Percentiles rank a stretch among this genome's conserved stretches.
Evolutionary conservation across 495 filamentous ascomycete species (phyloP).

Genomic region (Hyphodiscus hymeniophilus): DNA sequence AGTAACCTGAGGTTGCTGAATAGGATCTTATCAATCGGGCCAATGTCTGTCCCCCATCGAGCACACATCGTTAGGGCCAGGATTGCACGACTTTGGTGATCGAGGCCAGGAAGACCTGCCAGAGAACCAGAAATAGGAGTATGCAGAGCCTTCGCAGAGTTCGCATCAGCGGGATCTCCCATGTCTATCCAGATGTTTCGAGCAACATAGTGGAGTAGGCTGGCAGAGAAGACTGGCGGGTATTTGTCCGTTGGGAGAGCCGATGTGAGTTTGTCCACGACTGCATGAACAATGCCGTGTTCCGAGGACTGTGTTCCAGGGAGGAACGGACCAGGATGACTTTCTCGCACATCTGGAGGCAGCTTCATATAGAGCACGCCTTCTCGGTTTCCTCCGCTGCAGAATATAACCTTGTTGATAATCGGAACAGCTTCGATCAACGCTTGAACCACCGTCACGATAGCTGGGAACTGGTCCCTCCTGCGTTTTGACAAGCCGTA

Average conservation of each 20-base stretch:
- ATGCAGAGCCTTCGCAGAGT: slow-evolving; percentile 62
- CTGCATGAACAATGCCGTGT: slow-evolving; percentile 32
- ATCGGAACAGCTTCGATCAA: slow-evolving; percentile 59
- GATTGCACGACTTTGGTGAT: slow-evolving; percentile 60
- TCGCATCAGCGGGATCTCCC: slow-evolving; percentile 36
- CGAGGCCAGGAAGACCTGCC: slow-evolving; percentile 59
- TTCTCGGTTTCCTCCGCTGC: slow-evolving; percentile 78
- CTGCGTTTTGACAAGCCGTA: slow-evolving; percentile 81
- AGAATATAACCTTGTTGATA: slow-evolving; percentile 71
- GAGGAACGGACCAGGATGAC: slow-evolving; percentile 51
- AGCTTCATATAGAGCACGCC: slow-evolving; percentile 68
- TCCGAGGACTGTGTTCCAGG: slow-evolving; percentile 34
- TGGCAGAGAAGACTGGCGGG: slow-evolving; percentile 30
- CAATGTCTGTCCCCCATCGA: slow-evolving; percentile 63
- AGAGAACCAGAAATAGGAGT: slow-evolving; percentile 62
- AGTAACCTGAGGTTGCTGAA: slow-evolving; percentile 28
- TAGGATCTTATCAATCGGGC: slow-evolving; percentile 36
- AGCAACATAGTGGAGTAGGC: slow-evolving; percentile 33
- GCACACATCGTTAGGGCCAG: slow-evolving; percentile 68
- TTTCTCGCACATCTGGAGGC: slow-evolving; percentile 43
- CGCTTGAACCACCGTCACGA: slow-evolving; percentile 67
- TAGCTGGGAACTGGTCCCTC: slow-evolving; percentile 73
- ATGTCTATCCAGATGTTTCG: slow-evolving; percentile 36
- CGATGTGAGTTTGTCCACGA: slow-evolving; percentile 43
- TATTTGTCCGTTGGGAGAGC: slow-evolving; percentile 37